Conservation (phyloP, 139 green algal species). For the Choricystis sp. region DNA sequence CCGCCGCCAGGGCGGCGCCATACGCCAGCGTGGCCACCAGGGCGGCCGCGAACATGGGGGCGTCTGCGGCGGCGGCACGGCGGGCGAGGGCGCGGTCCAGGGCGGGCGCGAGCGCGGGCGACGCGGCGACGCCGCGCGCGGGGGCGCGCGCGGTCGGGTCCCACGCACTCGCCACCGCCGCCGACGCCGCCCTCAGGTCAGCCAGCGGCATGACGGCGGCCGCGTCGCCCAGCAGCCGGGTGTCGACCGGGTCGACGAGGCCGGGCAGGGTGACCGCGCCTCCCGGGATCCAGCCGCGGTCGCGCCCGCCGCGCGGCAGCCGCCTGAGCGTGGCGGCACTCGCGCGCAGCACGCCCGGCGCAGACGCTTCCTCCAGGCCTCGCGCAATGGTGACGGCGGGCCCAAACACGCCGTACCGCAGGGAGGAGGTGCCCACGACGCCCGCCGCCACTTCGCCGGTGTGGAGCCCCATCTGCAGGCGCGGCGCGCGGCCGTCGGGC, state of each 20-base stretch:
- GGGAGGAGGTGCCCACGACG: background rate
- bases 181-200: background rate
- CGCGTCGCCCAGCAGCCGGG: background rate
- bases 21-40: background rate
- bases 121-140: too few species aligned
- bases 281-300: background rate
- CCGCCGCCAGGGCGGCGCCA: background rate
- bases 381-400: background rate
- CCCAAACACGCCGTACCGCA: background rate
- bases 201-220: background rate
- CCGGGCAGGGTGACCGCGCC: too few species aligned
- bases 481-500: too few species aligned
- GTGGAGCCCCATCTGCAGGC: background rate
- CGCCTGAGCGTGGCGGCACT: background rate
- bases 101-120: background rate
- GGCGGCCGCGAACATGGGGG: background rate
- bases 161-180: background rate
- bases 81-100: background rate
- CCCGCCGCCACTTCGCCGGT: background rate
- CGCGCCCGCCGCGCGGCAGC: background rate
- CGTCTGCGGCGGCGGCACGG: background rate
- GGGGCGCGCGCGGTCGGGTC: background rate
- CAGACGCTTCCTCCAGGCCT: background rate
- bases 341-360: background rate
- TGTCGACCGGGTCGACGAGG: background rate